Base-by-base conservation (phyloP, 2,329 filamentous ascomycete species). In the Talaromyces piceae region DNA sequence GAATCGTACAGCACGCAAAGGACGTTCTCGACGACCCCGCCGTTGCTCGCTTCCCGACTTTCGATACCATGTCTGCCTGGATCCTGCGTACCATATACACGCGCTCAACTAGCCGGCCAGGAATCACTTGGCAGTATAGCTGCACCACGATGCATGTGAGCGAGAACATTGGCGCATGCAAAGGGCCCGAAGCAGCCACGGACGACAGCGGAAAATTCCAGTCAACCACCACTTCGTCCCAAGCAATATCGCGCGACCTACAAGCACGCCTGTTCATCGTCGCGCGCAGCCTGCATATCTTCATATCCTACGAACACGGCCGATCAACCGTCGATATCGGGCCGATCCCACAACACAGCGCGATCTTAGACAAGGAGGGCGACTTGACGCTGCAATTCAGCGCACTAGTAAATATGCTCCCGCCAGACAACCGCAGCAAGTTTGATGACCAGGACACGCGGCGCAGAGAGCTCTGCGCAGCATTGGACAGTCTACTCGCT, bases 81-180 rank as follows among this genome's bases (percentile, higher is more conserved):
- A 58, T 77, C 0, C 66, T 81, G 4, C 71, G 77, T 1, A 72
- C 72, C 0, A 62, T 76, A 0, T 79, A 79, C 39, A 62, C 80
- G 7, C 69, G 78, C 3, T 64, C 74, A 3, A 75, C 76, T 0
- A 73, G 69, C 4, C 71, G 74, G 3, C 77, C 77, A 0, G 75
- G 80, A 54, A 67, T 70, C 0, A 68, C 74, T 1, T 81, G 77
- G 77, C 72, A 80, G 57, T 76, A 76, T 0, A 79, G 74, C 52
- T 78, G 73, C 47, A 75, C 69, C 0, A 63, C 75, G 8, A 78
- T 81, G 75, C 78, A 81, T 58, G 68, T 80, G 23, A 65, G 78
- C 1, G 78, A 80, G 56, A 75, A 77, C 7, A 72, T 74, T 25
- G 60, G 61, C 1, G 41, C 61, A 16, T 58, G 62, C 20, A 57